phyloP scores from a whole-genome alignment of 768 basidiomycete genomes.

The Hemileccinum rubropunctum region DNA sequence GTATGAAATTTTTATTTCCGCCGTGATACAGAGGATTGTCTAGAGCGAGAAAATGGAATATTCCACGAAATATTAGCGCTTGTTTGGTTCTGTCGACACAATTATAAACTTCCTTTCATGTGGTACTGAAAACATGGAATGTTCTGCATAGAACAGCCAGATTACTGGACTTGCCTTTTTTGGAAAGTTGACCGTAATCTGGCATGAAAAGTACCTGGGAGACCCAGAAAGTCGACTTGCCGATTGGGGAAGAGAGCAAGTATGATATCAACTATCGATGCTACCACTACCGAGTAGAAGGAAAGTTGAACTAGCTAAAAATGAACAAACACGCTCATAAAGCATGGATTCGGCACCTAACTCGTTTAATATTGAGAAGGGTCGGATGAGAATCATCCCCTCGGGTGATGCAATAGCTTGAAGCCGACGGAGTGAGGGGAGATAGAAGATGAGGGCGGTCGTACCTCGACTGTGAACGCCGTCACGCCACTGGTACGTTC shows the following conservation, averaged over 20 bases:
- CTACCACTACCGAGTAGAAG: neutral
- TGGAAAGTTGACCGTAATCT: constrained; percentile 1
- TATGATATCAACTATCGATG: neutral
- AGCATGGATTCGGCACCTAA: constrained; percentile 14
- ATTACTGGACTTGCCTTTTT: constrained; percentile 17
- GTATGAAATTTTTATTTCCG: constrained; percentile 10
- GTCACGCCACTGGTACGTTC: no score
- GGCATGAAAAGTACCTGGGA: neutral
- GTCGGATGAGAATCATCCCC: no score
- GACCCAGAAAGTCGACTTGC: neutral
- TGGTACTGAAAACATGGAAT: constrained; percentile 15
- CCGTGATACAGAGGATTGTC: constrained; percentile 7
- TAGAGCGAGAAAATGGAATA: constrained; percentile 1
- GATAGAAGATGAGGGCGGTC: no score
- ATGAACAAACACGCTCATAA: constrained; percentile 9
- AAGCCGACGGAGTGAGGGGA: constrained; percentile 1
- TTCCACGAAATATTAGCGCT: neutral
- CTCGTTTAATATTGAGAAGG: no score
- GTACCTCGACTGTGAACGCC: no score
- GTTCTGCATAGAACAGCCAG: constrained; percentile 24
- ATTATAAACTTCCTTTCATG: constrained; percentile 12
- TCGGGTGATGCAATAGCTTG: constrained; percentile 2
- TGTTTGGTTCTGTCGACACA: constrained; percentile 24
- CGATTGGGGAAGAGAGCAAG: neutral
- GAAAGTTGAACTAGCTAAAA: neutral